These are phyloP conservation scores for Xylariales sp. DNA, from an alignment of 2,329 filamentous ascomycete genomes.

Conservation along the genomic window DNA sequence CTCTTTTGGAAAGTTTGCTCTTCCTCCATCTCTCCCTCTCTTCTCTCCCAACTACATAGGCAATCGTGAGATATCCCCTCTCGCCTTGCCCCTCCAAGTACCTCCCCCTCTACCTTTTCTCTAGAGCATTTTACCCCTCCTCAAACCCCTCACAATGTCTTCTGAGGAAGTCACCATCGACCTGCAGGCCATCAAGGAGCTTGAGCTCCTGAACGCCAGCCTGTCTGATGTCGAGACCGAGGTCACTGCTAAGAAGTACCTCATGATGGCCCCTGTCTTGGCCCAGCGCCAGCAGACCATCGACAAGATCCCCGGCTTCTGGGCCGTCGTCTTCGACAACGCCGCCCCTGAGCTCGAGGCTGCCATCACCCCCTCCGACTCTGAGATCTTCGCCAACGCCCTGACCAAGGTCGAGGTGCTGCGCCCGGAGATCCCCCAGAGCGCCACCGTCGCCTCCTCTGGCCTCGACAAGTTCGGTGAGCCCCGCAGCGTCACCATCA, in stretches of 20 bases:
- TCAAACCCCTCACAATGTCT: constrained; percentile 13
- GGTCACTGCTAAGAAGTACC: constrained; percentile 25
- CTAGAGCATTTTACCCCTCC: background rate
- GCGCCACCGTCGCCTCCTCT: constrained; percentile 23
- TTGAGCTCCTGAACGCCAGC: constrained; percentile 24
- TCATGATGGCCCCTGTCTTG: constrained; percentile 36
- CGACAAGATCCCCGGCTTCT: constrained; percentile 59
- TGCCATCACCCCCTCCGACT: constrained; percentile 57
- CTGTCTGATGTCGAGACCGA: constrained; percentile 26
- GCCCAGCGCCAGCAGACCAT: constrained; percentile 55
- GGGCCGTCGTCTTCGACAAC: constrained; percentile 64
- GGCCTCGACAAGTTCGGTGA: constrained; percentile 41
- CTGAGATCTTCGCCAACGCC: constrained; percentile 49
- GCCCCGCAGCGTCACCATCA: constrained; percentile 58
- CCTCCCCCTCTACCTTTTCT: background rate
- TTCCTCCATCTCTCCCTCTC: too few species aligned
- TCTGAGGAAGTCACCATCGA: constrained; percentile 22
- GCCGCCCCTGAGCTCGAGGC: constrained; percentile 54
- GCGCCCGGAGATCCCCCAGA: constrained; percentile 32
- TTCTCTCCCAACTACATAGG: too few species aligned
- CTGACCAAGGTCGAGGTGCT: constrained; percentile 52
- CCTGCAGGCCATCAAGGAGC: constrained; percentile 26
- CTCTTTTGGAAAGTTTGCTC: too few species aligned
- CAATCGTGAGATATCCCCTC: background rate
- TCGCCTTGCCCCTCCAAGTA: background rate